Evolutionary conservation across 2,329 filamentous ascomycete genomes (phyloP).

Genomic region (Leptographium galeiforme): DNA sequence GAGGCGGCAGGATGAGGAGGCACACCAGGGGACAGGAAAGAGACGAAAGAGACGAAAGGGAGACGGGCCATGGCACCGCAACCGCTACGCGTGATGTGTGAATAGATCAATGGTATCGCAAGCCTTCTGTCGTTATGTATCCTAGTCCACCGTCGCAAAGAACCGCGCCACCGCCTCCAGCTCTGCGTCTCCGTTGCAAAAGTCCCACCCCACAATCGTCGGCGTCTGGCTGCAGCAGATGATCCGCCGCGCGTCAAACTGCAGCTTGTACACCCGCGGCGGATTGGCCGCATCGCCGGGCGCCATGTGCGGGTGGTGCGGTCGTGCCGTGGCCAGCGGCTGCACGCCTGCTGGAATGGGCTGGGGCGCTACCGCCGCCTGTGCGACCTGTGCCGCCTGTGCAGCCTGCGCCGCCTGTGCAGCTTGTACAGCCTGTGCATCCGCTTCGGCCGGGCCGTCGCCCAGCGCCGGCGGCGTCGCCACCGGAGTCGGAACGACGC

Average conservation of each 20-base stretch:
- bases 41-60: no score
- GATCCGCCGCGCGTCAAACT: slow-evolving; percentile 87
- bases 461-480: no score
- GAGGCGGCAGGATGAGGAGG: slow-evolving; percentile 7
- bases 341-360: background rate
- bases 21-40: background rate
- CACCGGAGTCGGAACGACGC: no score
- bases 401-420: no score
- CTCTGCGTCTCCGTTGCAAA: slow-evolving; percentile 74
- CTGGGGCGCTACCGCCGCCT: no score
- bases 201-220: slow-evolving; percentile 94
- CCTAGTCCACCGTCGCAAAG: slow-evolving; percentile 50
- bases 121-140: no score
- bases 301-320: slow-evolving; percentile 31
- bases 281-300: slow-evolving; percentile 33
- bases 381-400: no score
- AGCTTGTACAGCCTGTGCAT: no score
- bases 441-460: no score
- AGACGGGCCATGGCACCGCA: no score
- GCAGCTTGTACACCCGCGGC: slow-evolving; percentile 79
- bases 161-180: slow-evolving; percentile 67
- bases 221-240: slow-evolving; percentile 89
- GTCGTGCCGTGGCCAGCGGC: slow-evolving; percentile 4
- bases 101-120: no score
- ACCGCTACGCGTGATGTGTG: no score